Percentiles rank a stretch among this genome's conserved stretches.
phyloP scores from a whole-genome alignment of 148 eudicot species.

The Bassia scoparia region DNA sequence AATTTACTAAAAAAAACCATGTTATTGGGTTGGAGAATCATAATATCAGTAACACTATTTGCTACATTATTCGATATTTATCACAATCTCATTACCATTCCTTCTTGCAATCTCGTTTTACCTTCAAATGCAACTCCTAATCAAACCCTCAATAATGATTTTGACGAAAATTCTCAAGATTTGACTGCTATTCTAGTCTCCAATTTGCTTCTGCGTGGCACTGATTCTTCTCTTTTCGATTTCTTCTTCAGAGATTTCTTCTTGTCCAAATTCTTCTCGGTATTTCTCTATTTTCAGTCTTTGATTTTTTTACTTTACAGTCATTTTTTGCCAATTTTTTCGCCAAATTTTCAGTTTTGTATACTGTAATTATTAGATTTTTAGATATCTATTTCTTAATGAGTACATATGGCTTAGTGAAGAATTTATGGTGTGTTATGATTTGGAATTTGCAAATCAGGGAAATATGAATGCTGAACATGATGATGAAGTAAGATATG shows the following conservation, averaged over 20 bases:
- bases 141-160: neutral
- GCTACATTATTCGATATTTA: slow-evolving; percentile 6
- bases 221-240: slow-evolving; percentile 3
- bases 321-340: neutral
- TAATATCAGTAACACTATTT: slow-evolving; percentile 1
- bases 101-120: slow-evolving; percentile 15
- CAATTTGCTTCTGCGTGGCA: slow-evolving; percentile 3
- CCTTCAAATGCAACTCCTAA: neutral
- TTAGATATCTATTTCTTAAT: neutral
- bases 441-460: neutral
- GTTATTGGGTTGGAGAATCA: neutral
- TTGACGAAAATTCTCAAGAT: neutral
- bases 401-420: too few relatives aligned
- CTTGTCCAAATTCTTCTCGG: slow-evolving; percentile 16
- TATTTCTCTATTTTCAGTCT: neutral
- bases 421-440: neutral
- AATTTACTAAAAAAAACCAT: neutral
- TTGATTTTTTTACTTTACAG: neutral
- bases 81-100: slow-evolving; percentile 6
- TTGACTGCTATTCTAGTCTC: slow-evolving; percentile 11
- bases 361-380: too few relatives aligned
- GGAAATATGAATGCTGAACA: neutral
- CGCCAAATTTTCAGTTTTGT: neutral
- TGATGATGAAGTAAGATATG: neutral
- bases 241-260: slow-evolving; percentile 9